Evolutionary conservation across 116 monocot genomes (phyloP).

Genomic region (Posidonia oceanica): DNA sequence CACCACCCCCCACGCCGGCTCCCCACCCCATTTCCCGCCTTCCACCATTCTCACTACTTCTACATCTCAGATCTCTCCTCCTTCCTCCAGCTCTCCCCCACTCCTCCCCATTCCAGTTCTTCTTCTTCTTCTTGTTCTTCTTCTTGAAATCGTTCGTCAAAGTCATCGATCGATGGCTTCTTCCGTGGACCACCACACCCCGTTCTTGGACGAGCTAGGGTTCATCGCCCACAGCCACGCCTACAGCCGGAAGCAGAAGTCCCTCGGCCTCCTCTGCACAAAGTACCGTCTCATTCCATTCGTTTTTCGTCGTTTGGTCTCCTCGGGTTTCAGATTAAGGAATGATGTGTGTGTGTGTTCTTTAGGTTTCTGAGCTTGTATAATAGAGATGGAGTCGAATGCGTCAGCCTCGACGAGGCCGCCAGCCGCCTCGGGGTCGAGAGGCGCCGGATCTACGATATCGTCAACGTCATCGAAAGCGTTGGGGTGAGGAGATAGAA

Average conservation of each 20-base stretch:
- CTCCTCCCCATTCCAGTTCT: background rate
- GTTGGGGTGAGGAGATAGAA: slow-evolving; percentile 43
- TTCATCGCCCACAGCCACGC: slow-evolving; percentile 5
- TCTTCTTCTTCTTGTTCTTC: background rate
- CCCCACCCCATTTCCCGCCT: background rate
- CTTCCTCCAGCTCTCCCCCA: background rate
- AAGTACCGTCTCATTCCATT: slow-evolving; percentile 28
- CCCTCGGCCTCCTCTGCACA: slow-evolving; percentile 73
- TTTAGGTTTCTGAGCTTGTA: slow-evolving; percentile 65
- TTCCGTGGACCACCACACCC: background rate
- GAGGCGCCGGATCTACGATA: slow-evolving; percentile 92
- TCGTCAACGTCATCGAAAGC: slow-evolving; percentile 93
- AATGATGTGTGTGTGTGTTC: background rate
- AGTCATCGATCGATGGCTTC: background rate
- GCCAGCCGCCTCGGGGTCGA: slow-evolving; percentile 71
- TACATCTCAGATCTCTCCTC: background rate
- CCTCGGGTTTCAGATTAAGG: background rate
- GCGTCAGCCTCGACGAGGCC: slow-evolving; percentile 73
- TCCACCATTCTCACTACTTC: background rate
- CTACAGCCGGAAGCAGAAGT: slow-evolving; percentile 93
- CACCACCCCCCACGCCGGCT: background rate
- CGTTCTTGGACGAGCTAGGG: slow-evolving; percentile 3
- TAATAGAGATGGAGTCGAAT: slow-evolving; percentile 49
- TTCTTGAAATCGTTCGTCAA: background rate
- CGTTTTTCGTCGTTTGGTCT: slow-evolving; percentile 2